These are phyloP conservation scores for Knufia fluminis DNA, from an alignment of 2,329 filamentous ascomycete species.

Conservation along the genomic window DNA sequence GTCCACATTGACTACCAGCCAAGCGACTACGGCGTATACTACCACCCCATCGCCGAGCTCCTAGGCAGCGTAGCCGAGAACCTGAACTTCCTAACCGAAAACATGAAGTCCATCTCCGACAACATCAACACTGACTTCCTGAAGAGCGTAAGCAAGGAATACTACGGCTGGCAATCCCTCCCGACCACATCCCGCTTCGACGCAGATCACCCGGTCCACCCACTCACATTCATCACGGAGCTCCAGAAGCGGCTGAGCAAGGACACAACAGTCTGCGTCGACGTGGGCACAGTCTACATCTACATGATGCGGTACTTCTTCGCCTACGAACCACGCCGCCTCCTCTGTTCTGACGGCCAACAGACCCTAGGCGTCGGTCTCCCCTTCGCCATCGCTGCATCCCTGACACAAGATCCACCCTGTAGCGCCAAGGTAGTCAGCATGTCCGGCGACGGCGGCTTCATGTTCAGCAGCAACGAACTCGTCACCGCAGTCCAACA, in stretches of 20 bases:
- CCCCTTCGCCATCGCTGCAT: conserved; percentile 42
- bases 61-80: conserved; percentile 37
- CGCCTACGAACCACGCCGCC: conserved; percentile 30
- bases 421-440: conserved; percentile 38
- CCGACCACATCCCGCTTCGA: conserved; percentile 18
- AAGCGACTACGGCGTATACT: conserved; percentile 33
- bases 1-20: conserved; percentile 38
- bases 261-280: conserved; percentile 36
- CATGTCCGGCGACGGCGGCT: conserved; percentile 40
- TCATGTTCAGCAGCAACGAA: conserved; percentile 42
- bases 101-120: conserved; percentile 27
- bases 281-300: conserved; percentile 43
- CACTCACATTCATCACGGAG: conserved; percentile 37
- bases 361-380: conserved; percentile 42
- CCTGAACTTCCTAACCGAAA: conserved; percentile 29
- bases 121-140: conserved; percentile 30
- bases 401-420: conserved; percentile 34
- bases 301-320: conserved; percentile 34
- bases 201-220: conserved; percentile 32
- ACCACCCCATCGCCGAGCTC: conserved; percentile 35
- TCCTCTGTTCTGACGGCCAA: conserved; percentile 42
- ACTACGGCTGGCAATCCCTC: conserved; percentile 29
- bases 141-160: conserved; percentile 29
- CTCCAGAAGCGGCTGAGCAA: conserved; percentile 35
- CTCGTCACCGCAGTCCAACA: conserved; percentile 40